Base-by-base conservation (phyloP, 768 basidiomycete genomes). In the Russula vinacea region DNA sequence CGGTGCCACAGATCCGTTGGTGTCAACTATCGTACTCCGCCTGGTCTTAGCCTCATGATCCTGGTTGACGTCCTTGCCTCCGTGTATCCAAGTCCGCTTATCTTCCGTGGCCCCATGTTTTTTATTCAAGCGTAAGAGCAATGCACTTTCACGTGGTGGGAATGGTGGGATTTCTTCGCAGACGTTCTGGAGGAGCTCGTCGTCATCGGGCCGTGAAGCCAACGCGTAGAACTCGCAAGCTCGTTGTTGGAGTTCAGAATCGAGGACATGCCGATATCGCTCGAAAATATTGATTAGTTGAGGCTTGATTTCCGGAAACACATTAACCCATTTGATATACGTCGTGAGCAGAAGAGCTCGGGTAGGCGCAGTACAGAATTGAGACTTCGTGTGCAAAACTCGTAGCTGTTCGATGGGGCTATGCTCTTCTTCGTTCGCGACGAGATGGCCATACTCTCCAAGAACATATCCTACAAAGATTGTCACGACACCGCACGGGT, bases 121-220 rank as follows among this genome's bases (percentile, higher is more conserved):
- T 72, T 86, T 88, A 74, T 96, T 90, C 45, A 99, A 77, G 55
- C 94, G 83, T 53, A 85, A 90, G 56, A 97, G 80, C 9, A 99
- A 80, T 2, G 95, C 89, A 63, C 94, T 96, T 68, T 93, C 91
- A 53, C 97, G 85, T 58, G 96, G 90, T 4, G 96, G 95, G 81
- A 97, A 99, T 5, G 96, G 94, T 1, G 97, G 97, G 88, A 99
- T 98, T 76, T 98, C 97, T 74, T 98, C 97, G 74, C 95, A 98
- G 16, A 98, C 85, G 67, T 92, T 92, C 72, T 94, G 91, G 49
- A 99, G 78, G 50, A 98, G 81, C 67, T 94, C 94, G 70, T 98
- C 95, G 40, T 94, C 93, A 56, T 95, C 93, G 22, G 88, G 79
- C 42, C 93, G 81, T 29, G 82, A 85, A 13, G 96, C 90, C 22